Evolutionary conservation across 2,329 filamentous ascomycete genomes (phyloP).

Genomic region (Verticillium klebahnii): DNA sequence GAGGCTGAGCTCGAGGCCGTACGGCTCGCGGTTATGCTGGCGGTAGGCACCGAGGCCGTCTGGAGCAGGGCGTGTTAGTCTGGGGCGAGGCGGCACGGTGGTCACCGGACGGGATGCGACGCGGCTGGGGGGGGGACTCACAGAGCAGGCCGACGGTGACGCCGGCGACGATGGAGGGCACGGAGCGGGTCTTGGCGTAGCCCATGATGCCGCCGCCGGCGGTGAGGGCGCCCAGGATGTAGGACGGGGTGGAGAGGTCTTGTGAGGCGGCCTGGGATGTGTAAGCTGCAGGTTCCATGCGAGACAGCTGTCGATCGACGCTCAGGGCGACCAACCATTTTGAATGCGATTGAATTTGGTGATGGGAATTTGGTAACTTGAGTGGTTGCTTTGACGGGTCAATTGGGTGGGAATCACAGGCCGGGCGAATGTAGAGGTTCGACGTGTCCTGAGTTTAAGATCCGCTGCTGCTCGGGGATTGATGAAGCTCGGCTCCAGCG

Average conservation of each 20-base stretch:
- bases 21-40: conserved; percentile 68
- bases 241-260: conserved; percentile 59
- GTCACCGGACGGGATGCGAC: no score
- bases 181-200: conserved; percentile 76
- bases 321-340: conserved; percentile 5
- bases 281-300: conserved; percentile 6
- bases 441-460: background rate
- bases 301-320: background rate
- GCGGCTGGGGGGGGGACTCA: conserved; percentile 26
- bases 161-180: conserved; percentile 83
- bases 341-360: background rate
- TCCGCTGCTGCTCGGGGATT: background rate
- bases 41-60: conserved; percentile 79
- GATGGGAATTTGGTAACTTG: background rate
- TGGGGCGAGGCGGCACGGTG: background rate
- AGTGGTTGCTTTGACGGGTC: background rate
- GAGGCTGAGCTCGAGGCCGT: conserved; percentile 84
- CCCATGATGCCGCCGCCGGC: conserved; percentile 84
- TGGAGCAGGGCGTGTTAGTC: conserved; percentile 18
- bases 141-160: conserved; percentile 69
- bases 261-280: conserved; percentile 14
- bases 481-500: background rate
- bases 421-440: background rate
- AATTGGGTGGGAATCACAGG: background rate
- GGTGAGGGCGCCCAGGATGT: conserved; percentile 74